phyloP scores from a whole-genome alignment of 2,329 filamentous ascomycete species.

The Penicillium sp. region DNA sequence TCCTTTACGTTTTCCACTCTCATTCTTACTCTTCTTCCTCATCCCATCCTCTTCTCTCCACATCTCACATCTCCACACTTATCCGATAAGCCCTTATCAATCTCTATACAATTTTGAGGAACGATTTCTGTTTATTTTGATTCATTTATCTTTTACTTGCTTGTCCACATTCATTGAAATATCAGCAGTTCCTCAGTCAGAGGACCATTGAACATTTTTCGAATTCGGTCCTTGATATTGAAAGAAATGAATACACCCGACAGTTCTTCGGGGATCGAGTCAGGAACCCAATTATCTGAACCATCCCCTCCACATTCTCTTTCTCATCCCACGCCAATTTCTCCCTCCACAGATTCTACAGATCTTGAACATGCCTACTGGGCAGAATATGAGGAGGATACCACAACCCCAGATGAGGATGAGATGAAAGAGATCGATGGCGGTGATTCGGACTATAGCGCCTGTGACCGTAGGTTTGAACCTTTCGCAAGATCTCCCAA shows the following conservation, averaged over 20 bases:
- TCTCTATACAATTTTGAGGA: background rate
- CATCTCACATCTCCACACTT: constrained; percentile 8
- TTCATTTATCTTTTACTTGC: background rate
- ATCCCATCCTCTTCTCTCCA: constrained; percentile 8
- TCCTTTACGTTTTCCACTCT: background rate
- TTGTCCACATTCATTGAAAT: background rate
- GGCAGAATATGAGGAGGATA: constrained; percentile 58
- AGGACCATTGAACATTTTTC: constrained; percentile 15
- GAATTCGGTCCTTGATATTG: constrained; percentile 1
- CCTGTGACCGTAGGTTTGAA: constrained; percentile 50
- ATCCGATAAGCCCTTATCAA: constrained; percentile 15
- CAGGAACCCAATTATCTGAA: constrained; percentile 3
- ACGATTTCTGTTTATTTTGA: background rate
- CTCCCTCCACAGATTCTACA: constrained; percentile 5
- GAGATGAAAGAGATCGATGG: constrained; percentile 59
- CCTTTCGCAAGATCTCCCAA: background rate
- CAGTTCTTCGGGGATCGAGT: background rate
- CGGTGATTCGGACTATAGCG: constrained; percentile 51
- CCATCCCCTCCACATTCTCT: constrained; percentile 11
- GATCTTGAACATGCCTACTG: constrained; percentile 47
- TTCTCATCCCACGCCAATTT: constrained; percentile 19
- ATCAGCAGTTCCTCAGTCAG: background rate
- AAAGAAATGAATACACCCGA: constrained; percentile 1
- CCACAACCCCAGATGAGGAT: constrained; percentile 54
- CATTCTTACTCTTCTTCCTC: constrained; percentile 4